Base-by-base conservation (phyloP, 2,329 filamentous ascomycete genomes). In the Neobulgaria alba region DNA sequence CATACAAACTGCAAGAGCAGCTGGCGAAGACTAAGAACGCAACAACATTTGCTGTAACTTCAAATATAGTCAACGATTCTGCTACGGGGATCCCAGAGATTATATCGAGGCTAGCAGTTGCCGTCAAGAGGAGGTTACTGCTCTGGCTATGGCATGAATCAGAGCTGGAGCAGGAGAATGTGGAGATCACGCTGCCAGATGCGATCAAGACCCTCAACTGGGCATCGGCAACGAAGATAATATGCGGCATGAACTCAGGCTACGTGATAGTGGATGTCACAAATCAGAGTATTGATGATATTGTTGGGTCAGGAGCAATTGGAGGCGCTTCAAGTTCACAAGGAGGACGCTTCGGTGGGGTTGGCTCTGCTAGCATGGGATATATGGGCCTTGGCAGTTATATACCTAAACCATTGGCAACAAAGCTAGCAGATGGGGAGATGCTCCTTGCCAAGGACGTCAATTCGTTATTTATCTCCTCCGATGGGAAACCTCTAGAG, bases 111-210 rank as follows among this genome's bases (percentile, higher is more conserved):
- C 68, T 98, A 38, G 92, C 88, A 5, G 90, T 98, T 9, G 88
- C 88, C 3, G 86, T 95, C 23, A 96, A 96, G 71, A 73, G 92
- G 57, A 85, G 85, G 55, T 71, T 98, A 38, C 62, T 96, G 46
- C 65, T 95, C 41, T 98, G 92, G 89, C 85, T 82, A 56, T 98
- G 93, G 92, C 84, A 92, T 55, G 89, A 95, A 60, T 92, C 88
- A 68, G 92, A 96, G 66, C 71, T 95, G 31, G 75, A 75, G 35
- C 70, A 75, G 3, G 79, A 92, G 23, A 77, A 82, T 0, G 68
- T 69, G 19, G 92, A 96, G 64, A 76, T 95, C 29, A 76, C 79
- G 1, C 71, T 96, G 33, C 71, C 86, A 23, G 90, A 90, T 56
- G 79, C 84, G 16, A 85, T 95, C 47, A 86, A 92, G 57, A 89